Conservation (phyloP, 257 asterid genomes). For the Capsicum baccatum region DNA sequence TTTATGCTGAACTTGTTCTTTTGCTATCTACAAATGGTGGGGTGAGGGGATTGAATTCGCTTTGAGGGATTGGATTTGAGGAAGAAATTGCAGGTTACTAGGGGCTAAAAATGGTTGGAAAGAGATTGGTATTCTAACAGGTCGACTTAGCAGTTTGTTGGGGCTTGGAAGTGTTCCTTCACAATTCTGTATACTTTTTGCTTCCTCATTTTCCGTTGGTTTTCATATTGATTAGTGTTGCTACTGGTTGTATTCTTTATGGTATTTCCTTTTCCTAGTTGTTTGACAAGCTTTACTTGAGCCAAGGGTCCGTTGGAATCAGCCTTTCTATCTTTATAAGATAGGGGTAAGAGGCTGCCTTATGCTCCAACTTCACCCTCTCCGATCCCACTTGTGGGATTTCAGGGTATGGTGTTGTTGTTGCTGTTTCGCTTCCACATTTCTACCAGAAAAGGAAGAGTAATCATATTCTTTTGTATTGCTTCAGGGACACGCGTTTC, state of each 20-base stretch:
- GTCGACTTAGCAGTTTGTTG: background rate
- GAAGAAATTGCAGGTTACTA: background rate
- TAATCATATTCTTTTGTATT: background rate
- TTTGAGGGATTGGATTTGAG: background rate
- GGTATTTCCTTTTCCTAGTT: no score
- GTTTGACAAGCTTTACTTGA: no score
- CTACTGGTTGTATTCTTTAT: no score
- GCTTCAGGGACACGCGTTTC: background rate
- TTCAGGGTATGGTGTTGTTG: no score
- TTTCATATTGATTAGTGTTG: no score
- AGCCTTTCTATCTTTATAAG: no score
- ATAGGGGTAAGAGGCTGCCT: no score
- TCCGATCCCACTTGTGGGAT: no score
- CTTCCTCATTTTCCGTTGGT: background rate
- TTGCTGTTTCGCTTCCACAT: background rate
- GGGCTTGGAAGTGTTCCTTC: background rate
- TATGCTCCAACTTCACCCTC: no score
- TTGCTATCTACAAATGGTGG: background rate
- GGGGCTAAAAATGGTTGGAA: background rate
- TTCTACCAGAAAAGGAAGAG: background rate
- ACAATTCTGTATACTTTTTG: background rate
- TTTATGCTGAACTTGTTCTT: background rate
- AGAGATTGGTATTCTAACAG: background rate
- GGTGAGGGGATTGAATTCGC: background rate
- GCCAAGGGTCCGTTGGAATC: no score